Base-by-base conservation (phyloP, 2,329 filamentous ascomycete species). In the Fusarium metavorans region DNA sequence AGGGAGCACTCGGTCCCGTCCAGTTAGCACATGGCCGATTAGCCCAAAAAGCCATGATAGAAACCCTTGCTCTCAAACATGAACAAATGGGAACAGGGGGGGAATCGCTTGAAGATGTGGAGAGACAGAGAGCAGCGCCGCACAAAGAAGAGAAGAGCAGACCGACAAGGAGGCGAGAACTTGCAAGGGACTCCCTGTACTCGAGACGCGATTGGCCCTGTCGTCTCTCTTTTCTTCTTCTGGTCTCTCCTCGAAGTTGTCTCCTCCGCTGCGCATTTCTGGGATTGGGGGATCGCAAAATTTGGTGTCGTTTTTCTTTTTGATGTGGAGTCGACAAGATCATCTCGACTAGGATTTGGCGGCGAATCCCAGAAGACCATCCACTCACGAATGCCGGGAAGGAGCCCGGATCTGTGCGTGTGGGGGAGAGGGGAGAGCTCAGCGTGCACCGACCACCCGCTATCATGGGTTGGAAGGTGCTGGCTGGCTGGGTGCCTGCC, bases 301-400 rank as follows among this genome's bases (percentile, higher is more conserved):
- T 70, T 30, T 50, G 56, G 52, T 48, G 41, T 52, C 56, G 58
- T 68, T 27, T 35, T 74, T 71, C 61, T 68, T 68, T 54, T 60
- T 25, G 54, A 66, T 64, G 72, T 75, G 63, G 65, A 72, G 54
- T 64, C 74, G 16, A 64, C 39, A 54, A 68, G 69, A 75, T 75
- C 68, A 75, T 66, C 58, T 64, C 66, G 37, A 23, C 58, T 45
- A 25, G 50, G 66, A 59, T 52, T 34, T 60, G 23, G 45, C 48
- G 50, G 32, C 59, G 50, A 39, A 64, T 69, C 68, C 65, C 9
- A 67, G 61, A n/a, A 48, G 37, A 32, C 37, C 30, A 68, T 56
- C 58, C 52, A 71, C 43, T 45, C 32, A 45, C 20, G 39, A 56
- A 52, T 64, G 35, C 67, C 64, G 59, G 45, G 54, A 71, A 68